Evolutionary conservation across 768 basidiomycete species (phyloP), one percentile per base, ranked within the genome.

Genomic region (Suillus ampliporus): DNA sequence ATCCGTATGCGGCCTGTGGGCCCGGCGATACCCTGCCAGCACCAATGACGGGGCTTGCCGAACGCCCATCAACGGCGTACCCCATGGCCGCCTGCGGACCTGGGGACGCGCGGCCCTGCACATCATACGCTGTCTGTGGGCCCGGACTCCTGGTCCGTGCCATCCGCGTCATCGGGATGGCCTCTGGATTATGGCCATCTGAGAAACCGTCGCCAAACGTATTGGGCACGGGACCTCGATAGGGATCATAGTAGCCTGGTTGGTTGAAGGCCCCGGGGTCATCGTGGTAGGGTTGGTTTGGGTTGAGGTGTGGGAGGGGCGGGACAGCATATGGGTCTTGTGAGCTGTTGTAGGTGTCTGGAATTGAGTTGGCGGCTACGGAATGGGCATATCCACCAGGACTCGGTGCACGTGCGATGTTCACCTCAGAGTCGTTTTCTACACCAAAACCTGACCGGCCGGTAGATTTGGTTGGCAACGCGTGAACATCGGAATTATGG

Each of bases 261-360:
- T 77, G 80, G 6, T 74, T 72, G 21, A 75, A 74, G 11, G 75
- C 70, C 37, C 69, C 75, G 0, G 91, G 89, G 63, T 94, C 90
- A 68, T 94, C 92, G 59, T 75, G 83, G 72, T 94, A 94, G 1
- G 91, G 90, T 66, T 83, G 82, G 72, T 84, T 89, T 7, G 92
- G 91, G 71, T 94, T 91, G 51, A 91, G 78, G 66, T 92, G 90
- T 13, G 92, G 92, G 23, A 92, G 80, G 17, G 92, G 92, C 3
- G 93, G 92, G 1, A 93, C 87, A 17, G 92, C 90, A 73, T 94
- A 94, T 2, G 92, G 91, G 67, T 94, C 92, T 11, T 65, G 61
- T n/a, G 69, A 66, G 6, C 66, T 19, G 14, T 72, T 68, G 47
- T 81, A 79, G 60, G 78, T 71, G 52, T 78, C 83, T 64, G 78